Evolutionary conservation across 768 basidiomycete species (phyloP).

Genomic region (Hygrocybe coccinea): DNA sequence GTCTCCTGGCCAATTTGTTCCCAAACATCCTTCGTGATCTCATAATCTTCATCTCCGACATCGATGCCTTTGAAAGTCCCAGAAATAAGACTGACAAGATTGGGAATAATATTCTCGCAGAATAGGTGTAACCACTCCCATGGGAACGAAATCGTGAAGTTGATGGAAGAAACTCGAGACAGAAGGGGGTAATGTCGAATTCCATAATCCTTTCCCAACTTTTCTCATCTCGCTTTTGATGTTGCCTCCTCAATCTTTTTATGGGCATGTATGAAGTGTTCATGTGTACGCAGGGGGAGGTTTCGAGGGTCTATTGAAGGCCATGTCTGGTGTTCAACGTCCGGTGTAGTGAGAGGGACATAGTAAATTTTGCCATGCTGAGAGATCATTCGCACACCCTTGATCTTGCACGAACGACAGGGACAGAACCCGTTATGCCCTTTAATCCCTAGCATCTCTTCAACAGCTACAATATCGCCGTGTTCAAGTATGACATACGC

Average conservation of each 20-base stretch:
- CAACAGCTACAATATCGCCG: constrained; percentile 32
- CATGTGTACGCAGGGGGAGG: constrained; percentile 19
- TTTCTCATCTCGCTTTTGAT: constrained; percentile 4
- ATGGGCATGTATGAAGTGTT: constrained; percentile 5
- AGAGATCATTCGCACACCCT: constrained; percentile 15
- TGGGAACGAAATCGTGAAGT: constrained; percentile 31
- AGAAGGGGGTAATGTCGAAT: constrained; percentile 29
- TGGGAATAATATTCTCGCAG: constrained; percentile 37
- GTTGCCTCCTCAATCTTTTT: not conserved
- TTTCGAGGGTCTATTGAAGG: constrained; percentile 9
- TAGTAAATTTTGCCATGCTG: constrained; percentile 18
- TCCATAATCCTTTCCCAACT: constrained; percentile 23
- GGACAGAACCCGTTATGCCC: constrained; percentile 33
- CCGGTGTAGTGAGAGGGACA: constrained; percentile 18
- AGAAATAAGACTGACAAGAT: constrained; percentile 34
- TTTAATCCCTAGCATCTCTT: constrained; percentile 31
- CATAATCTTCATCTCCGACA: constrained; percentile 24
- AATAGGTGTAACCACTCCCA: constrained; percentile 45
- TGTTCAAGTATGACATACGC: constrained; percentile 25
- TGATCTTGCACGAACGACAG: constrained; percentile 35
- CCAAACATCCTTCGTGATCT: constrained; percentile 26
- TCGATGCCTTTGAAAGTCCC: constrained; percentile 40
- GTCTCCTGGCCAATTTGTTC: constrained; percentile 34
- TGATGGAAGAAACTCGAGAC: constrained; percentile 22
- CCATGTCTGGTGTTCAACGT: not conserved